Percentiles rank a stretch among this genome's conserved stretches.
Conservation (phyloP, 1,139 yeast genomes). For the Trichomonascaceae sp. region DNA sequence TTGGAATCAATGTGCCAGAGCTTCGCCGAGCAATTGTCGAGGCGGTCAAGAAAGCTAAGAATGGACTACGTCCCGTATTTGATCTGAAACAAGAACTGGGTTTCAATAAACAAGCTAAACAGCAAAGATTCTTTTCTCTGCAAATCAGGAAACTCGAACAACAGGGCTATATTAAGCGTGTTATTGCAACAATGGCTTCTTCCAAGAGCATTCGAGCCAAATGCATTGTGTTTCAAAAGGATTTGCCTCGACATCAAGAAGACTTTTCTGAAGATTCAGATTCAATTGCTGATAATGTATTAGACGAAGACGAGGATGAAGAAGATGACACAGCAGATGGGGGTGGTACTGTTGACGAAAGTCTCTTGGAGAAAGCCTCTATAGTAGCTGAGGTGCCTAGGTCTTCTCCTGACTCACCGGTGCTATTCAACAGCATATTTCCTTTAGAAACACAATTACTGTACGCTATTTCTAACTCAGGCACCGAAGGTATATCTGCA, state of each 20-base stretch:
- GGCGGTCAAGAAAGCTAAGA: conserved; percentile 58
- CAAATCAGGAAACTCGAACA: conserved; percentile 47
- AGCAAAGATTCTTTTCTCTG: conserved; percentile 47
- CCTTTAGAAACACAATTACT: conserved; percentile 62
- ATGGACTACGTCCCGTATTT: conserved; percentile 56
- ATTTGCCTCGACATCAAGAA: conserved; percentile 29
- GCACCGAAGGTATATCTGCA: conserved; percentile 49
- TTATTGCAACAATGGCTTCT: conserved; percentile 50
- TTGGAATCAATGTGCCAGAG: conserved; percentile 36
- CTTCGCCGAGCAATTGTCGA: conserved; percentile 43
- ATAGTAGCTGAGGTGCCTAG: conserved; percentile 15
- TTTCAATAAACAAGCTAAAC: conserved; percentile 41
- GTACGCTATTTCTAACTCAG: conserved; percentile 39
- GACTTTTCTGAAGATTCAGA: conserved; percentile 20
- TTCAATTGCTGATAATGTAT: conserved; percentile 22
- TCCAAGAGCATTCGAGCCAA: conserved; percentile 43
- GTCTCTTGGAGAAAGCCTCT: conserved; percentile 15
- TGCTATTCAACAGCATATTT: conserved; percentile 44
- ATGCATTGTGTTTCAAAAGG: conserved; percentile 56
- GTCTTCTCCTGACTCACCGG: conserved; percentile 20
- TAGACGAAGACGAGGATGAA: conserved; percentile 31
- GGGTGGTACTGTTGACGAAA: conserved; percentile 6
- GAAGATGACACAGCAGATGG: conserved; percentile 22
- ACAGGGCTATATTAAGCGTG: conserved; percentile 51
- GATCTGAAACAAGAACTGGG: conserved; percentile 62